A percentile compares a stretch with the other conserved stretches of the same genome.
Conservation (phyloP, 2,329 filamentous ascomycete species). For the Calonectria pteridis region DNA sequence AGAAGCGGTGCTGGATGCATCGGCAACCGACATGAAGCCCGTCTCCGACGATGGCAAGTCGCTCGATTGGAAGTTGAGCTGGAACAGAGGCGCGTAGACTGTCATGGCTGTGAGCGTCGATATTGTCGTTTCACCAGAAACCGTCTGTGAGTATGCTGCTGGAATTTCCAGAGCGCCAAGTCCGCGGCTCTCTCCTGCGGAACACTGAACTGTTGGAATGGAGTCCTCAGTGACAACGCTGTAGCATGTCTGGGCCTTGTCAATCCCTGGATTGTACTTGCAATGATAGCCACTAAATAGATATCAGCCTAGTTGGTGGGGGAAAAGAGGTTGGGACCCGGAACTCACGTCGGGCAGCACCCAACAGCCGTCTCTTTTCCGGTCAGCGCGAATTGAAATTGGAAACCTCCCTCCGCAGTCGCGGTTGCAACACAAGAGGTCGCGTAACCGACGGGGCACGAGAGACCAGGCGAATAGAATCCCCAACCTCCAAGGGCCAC, state of each 20-base stretch:
- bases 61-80: background rate
- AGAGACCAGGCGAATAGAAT: background rate
- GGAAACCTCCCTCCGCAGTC: background rate
- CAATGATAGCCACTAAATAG: background rate
- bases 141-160: background rate
- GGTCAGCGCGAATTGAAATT: background rate
- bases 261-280: background rate
- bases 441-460: background rate
- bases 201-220: background rate
- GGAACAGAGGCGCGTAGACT: background rate
- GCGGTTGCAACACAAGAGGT: background rate
- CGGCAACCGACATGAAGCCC: background rate
- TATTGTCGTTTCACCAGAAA: background rate
- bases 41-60: background rate
- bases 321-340: background rate
- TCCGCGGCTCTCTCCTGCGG: background rate
- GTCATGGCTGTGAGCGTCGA: background rate
- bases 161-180: background rate
- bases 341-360: background rate
- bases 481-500: background rate
- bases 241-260: background rate
- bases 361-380: background rate
- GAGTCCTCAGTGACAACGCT: background rate
- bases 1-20: background rate
- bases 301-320: background rate